A percentile compares a stretch with the other conserved stretches of the same genome.
phyloP scores from a whole-genome alignment of 75 land plant genomes.

The Selaginella moellendorffii region DNA sequence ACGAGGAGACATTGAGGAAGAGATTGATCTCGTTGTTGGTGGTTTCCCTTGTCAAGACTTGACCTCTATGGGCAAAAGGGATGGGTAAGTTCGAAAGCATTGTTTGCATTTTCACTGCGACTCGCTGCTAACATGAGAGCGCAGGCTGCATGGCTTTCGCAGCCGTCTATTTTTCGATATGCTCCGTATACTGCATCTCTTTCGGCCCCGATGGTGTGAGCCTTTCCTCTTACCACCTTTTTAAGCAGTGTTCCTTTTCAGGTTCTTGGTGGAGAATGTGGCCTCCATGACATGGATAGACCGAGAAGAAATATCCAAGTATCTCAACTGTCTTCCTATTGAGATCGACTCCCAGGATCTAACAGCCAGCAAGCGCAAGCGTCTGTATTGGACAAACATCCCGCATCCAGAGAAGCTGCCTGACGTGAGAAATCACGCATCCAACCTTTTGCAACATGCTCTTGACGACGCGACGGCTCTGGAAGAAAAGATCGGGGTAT shows the following conservation, averaged over 20 bases:
- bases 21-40: slow-evolving; percentile 24
- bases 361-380: slow-evolving; percentile 16
- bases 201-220: slow-evolving; percentile 23
- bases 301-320: slow-evolving; percentile 27
- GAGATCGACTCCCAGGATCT: slow-evolving; percentile 26
- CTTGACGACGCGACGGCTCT: slow-evolving; percentile 22
- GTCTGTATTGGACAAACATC: slow-evolving; percentile 29
- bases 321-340: slow-evolving; percentile 16
- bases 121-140: not conserved
- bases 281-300: slow-evolving; percentile 32
- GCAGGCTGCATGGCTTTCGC: slow-evolving; percentile 24
- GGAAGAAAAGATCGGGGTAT: slow-evolving; percentile 18
- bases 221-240: not conserved
- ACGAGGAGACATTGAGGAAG: slow-evolving; percentile 14
- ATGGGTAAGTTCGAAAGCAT: slow-evolving; percentile 11
- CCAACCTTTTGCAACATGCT: slow-evolving; percentile 20
- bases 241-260: slow-evolving; percentile 7
- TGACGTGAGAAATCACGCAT: slow-evolving; percentile 6
- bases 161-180: slow-evolving; percentile 28
- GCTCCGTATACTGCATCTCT: slow-evolving; percentile 15
- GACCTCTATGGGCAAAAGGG: slow-evolving; percentile 18
- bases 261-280: slow-evolving; percentile 30
- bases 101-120: not conserved
- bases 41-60: slow-evolving; percentile 33
- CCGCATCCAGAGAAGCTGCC: slow-evolving; percentile 22